Evolutionary conservation across 495 filamentous ascomycete species (phyloP).

Genomic region (Pyronema domesticum): DNA sequence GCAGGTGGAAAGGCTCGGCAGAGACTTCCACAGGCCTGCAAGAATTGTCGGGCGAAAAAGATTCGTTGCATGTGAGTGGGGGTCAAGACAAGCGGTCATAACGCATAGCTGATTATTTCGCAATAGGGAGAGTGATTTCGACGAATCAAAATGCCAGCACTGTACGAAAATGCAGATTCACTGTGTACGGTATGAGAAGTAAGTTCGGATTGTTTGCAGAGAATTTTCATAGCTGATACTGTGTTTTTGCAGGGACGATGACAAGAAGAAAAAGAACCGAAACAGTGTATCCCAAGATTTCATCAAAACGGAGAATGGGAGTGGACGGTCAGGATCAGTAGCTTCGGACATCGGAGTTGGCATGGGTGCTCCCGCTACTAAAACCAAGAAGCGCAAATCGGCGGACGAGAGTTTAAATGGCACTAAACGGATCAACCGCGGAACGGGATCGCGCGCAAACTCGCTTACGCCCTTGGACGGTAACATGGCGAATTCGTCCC

Average conservation of each 20-base stretch:
- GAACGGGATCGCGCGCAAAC: slow-evolving; percentile 16
- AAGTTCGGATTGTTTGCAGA: slow-evolving; percentile 6
- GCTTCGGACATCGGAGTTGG: slow-evolving; percentile 7
- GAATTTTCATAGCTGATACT: not conserved
- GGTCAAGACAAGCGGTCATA: not conserved
- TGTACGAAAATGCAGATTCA: slow-evolving; percentile 21
- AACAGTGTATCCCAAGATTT: slow-evolving; percentile 1
- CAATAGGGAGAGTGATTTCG: slow-evolving; percentile 2
- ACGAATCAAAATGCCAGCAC: slow-evolving; percentile 21
- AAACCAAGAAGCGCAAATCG: slow-evolving; percentile 19
- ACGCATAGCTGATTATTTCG: not conserved
- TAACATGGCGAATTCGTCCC: slow-evolving; percentile 10
- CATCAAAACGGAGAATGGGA: slow-evolving; percentile 4
- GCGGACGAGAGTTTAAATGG: slow-evolving; percentile 13
- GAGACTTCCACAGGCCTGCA: slow-evolving; percentile 21
- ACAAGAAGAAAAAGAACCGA: slow-evolving; percentile 20
- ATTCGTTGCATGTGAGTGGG: slow-evolving; percentile 25
- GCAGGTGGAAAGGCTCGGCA: slow-evolving; percentile 24
- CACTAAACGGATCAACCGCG: slow-evolving; percentile 12
- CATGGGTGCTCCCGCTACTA: not conserved
- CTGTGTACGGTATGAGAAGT: slow-evolving; percentile 20
- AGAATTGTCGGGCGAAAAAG: slow-evolving; percentile 22
- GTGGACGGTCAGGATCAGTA: slow-evolving; percentile 14
- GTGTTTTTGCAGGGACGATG: slow-evolving; percentile 16
- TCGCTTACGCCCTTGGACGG: slow-evolving; percentile 10